Conservation (phyloP, 2,329 filamentous ascomycete genomes). For the Alternaria incomplexa region DNA sequence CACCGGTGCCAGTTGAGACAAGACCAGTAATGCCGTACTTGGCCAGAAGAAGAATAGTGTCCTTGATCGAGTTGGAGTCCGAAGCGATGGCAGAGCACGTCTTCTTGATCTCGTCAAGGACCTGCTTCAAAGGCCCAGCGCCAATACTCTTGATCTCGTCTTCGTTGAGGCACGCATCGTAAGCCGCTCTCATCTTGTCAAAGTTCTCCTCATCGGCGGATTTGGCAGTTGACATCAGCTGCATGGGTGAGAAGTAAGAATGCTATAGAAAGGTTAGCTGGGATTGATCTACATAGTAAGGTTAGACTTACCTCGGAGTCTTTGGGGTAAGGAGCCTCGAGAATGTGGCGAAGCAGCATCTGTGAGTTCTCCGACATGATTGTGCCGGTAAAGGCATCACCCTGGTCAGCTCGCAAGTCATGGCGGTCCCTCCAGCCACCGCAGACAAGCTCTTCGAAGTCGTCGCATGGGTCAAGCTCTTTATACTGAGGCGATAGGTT, state of each 20-base stretch:
- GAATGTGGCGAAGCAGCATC: constrained; percentile 65
- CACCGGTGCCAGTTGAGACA: constrained; percentile 32
- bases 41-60: constrained; percentile 57
- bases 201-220: constrained; percentile 68
- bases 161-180: constrained; percentile 71
- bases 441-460: constrained; percentile 72
- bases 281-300: not conserved
- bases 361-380: constrained; percentile 68
- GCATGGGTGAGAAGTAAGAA: constrained; percentile 56
- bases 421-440: constrained; percentile 69
- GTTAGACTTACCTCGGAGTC: constrained; percentile 24
- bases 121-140: constrained; percentile 60
- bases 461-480: constrained; percentile 69
- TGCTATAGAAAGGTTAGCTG: constrained; percentile 45
- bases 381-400: constrained; percentile 64
- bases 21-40: constrained; percentile 52
- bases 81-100: constrained; percentile 17
- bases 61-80: constrained; percentile 39
- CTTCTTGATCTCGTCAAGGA: constrained; percentile 60
- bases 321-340: constrained; percentile 63
- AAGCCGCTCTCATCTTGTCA: constrained; percentile 67
- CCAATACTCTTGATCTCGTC: constrained; percentile 62
- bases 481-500: constrained; percentile 68
- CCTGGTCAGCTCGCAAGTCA: constrained; percentile 69
- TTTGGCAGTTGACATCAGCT: constrained; percentile 38